Base-by-base conservation (phyloP, 2,329 filamentous ascomycete genomes). In the Rugonectria rugulosa region DNA sequence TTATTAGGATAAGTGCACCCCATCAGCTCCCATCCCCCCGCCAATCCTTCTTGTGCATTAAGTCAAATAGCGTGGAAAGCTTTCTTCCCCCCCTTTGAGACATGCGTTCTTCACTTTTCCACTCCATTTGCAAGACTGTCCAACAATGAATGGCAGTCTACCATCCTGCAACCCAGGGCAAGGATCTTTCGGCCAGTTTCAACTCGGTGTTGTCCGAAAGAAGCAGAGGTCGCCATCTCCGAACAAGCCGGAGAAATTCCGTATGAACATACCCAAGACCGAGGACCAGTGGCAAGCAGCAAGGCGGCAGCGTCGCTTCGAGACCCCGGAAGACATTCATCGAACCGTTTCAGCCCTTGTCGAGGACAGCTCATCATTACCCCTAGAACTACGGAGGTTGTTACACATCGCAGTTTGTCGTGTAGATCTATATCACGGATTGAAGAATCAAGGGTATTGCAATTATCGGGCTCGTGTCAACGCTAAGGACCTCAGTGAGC, bases 251-350 rank as follows among this genome's bases (percentile, higher is more conserved):
- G 36, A 21, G 19, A 40, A 40, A 19, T 12, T 19, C 5, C 8
- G 23, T 14, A 21, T 38, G 41, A n/a, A 31, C 17, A 53, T 53
- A 7, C 50, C 50, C 4, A 53, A 53, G n/a, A 24, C 21, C 50
- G 20, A 53, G 34, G 32, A 46, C 26, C 6, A 53, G 14, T 53
- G 50, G 50, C 42, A 24, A 19, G n/a, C 20, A 29, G 42, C 24
- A 10, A 44, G 50, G n/a, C 31, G 20, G 12, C 10, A 29, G 29
- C 31, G 46, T 26, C 5, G 17, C 21, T 53, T 53, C n/a, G 9
- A 10, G 21, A 47, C 36, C 32, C 36, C 12, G 3, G 19, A 14
- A 40, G 36, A 40, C 11, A 40, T 40, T 14, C 19, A 23, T 20
- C 9, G 7, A 20, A 40, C 15, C 3, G 15, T 40, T 40, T 23